Base-by-base conservation (phyloP, 352 stramenopile species). In the Pythium phragmiticola region DNA sequence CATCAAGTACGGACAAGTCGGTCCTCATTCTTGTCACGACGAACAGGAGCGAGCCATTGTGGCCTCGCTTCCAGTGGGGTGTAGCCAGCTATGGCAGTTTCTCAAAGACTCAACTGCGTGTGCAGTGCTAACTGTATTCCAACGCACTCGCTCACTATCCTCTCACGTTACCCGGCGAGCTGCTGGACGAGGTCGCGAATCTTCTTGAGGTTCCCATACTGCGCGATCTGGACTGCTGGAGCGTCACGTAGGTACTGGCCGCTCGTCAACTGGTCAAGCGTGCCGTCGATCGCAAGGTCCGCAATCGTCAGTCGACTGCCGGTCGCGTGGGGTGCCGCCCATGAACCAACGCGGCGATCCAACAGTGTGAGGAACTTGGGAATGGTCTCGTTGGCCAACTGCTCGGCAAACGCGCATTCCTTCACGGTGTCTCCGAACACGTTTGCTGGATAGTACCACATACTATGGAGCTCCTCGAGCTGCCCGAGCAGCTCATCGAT, bases 11-110 rank as follows among this genome's bases (percentile, higher is more conserved):
- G 77, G 81, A 21, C 13, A 78, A 90, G 65, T 76, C 78, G 49
- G 81, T 86, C 48, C 83, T 76, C 51, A 56, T 90, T 42, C 75
- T 88, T 57, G 79, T 75, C 6, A 84, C 70, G 3, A 78, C 78
- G 0, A 66, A 42, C n/a, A 57, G 59, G 17, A 60, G 33, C 41
- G 57, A 66, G 37, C 58, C 57, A 51, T 54, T 63, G 13, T 45
- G 57, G 28, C 53, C 62, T 30, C 50, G 48, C 36, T 49, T 36
- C 23, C 33, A 21, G n/a, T 37, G 26, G 26, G 26, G 4, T 30
- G 3, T 3, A 30, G 14, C 37, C 2, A 42, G 2, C 37, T 4
- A 39, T 19, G 41, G 34, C 21, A 26, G 19, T 9, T 42, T 41
- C 4, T 5, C 26, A 30, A 30, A 30, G 26, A 30, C 26, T 30